Base-by-base conservation (phyloP, 176 grass and related monocot species). In the Oryza meridionalis region DNA sequence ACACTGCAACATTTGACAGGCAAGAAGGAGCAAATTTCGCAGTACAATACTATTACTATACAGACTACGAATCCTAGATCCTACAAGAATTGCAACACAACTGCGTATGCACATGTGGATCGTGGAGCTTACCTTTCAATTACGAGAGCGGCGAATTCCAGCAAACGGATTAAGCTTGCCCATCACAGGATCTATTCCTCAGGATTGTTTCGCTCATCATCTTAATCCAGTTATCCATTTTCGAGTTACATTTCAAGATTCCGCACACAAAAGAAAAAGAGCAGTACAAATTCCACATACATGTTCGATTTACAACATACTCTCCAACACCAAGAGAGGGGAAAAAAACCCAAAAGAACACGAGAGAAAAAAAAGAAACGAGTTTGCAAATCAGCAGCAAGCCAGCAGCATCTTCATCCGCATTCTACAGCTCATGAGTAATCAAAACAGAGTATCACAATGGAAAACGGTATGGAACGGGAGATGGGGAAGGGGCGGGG, bases 71-170 rank as follows among this genome's bases (percentile, higher is more conserved):
- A 85, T 58, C 75, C 58, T 62, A 11, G 58, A 8, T 77, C 1
- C 33, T 2, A 77, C 26, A 38, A 77, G 29, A 82, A 82, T 70
- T 37, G 78, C 74, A 79, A 69, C 35, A 62, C 10, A 74, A 77
- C 4, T 45, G 79, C 27, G 38, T 80, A 75, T 75, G 24, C 84
- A 80, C 29, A 87, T 80, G 70, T 87, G 70, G 84, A 83, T 81
- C 78, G 82, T 63, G 84, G 87, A 77, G 72, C 91, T 87, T 81
- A 92, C 91, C 91, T 90, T 90, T 79, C n/a, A 44, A 80, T 61
- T 51, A 65, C 51, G 75, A 70, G 46, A 37, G 42, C 75, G 76
- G 44, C 43, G 88, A 71, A 35, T 88, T 64, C 83, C 79, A 64
- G 44, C 19, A 32, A 81, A 90, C 63, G 11, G 80, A 53, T 82